These are phyloP conservation scores for Castanea mollissima DNA, from an alignment of 306 rosid genomes.

Conservation along the genomic window DNA sequence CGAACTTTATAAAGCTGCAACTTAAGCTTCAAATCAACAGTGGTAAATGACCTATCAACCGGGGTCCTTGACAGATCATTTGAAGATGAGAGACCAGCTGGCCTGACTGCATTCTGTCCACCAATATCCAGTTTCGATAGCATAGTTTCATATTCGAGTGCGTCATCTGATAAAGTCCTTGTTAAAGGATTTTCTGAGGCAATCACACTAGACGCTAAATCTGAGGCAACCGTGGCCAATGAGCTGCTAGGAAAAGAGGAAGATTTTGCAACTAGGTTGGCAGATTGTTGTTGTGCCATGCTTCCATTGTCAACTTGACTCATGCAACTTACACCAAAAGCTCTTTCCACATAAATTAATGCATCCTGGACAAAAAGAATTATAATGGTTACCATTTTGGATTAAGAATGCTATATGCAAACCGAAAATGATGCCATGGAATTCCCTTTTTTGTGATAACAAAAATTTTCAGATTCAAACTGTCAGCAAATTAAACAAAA, in stretches of 20 bases:
- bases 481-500: background rate
- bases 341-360: conserved; percentile 73
- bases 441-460: background rate
- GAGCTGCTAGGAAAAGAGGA: conserved; percentile 50
- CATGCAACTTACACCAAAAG: conserved; percentile 66
- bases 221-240: conserved; percentile 60
- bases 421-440: background rate
- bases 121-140: conserved; percentile 55
- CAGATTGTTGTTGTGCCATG: conserved; percentile 54
- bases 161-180: conserved; percentile 75
- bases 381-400: conserved; percentile 1
- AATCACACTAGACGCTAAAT: conserved; percentile 57
- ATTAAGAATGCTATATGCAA: conserved; percentile 24
- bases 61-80: conserved; percentile 65
- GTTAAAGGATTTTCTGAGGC: conserved; percentile 63
- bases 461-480: background rate
- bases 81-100: conserved; percentile 52
- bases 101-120: conserved; percentile 61
- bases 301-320: conserved; percentile 71
- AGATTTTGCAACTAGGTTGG: conserved; percentile 59
- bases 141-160: conserved; percentile 73
- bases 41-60: conserved; percentile 60
- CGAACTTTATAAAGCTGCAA: conserved; percentile 91
- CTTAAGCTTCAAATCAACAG: conserved; percentile 82
- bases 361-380: conserved; percentile 67